Percentiles rank a stretch among this genome's conserved stretches.
These are phyloP conservation scores for Cladophialophora yegresii DNA, from an alignment of 2,329 filamentous ascomycete genomes.

Conservation along the genomic window DNA sequence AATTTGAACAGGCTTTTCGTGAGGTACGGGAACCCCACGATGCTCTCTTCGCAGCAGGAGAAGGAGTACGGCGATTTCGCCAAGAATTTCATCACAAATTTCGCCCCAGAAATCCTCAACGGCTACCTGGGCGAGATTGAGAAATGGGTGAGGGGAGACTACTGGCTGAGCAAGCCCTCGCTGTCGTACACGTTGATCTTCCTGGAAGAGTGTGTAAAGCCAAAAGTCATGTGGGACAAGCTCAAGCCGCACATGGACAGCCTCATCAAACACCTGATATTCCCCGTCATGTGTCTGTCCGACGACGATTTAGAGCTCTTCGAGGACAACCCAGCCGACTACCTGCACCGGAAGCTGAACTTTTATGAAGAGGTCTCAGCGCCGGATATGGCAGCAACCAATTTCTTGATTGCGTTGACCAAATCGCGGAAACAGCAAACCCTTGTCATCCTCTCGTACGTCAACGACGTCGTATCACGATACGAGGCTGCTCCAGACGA, in stretches of 20 bases:
- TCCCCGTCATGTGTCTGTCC: constrained; percentile 89
- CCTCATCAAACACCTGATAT: constrained; percentile 90
- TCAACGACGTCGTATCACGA: constrained; percentile 91
- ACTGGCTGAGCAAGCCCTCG: constrained; percentile 92
- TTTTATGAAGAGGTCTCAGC: constrained; percentile 97
- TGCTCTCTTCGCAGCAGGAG: constrained; percentile 70
- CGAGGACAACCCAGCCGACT: constrained; percentile 90
- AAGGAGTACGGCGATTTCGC: constrained; percentile 79
- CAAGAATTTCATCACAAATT: constrained; percentile 85
- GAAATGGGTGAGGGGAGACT: constrained; percentile 92
- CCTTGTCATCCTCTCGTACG: constrained; percentile 89
- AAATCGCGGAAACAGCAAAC: constrained; percentile 95
- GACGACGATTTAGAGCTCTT: constrained; percentile 93
- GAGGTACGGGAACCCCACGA: constrained; percentile 83
- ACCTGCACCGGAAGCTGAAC: constrained; percentile 94
- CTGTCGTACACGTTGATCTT: constrained; percentile 92
- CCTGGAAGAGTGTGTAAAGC: constrained; percentile 94
- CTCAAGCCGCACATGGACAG: constrained; percentile 92
- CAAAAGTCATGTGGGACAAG: constrained; percentile 94
- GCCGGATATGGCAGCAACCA: constrained; percentile 92
- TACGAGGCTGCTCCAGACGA: constrained; percentile 83
- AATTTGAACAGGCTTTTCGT: constrained; percentile 96
- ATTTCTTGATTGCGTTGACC: constrained; percentile 92
- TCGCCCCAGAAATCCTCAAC: constrained; percentile 94
- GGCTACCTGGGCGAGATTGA: constrained; percentile 93